These are phyloP conservation scores for Rhizophagus clarus DNA, from an alignment of 192 early-diverging fungal species.

Conservation along the genomic window DNA sequence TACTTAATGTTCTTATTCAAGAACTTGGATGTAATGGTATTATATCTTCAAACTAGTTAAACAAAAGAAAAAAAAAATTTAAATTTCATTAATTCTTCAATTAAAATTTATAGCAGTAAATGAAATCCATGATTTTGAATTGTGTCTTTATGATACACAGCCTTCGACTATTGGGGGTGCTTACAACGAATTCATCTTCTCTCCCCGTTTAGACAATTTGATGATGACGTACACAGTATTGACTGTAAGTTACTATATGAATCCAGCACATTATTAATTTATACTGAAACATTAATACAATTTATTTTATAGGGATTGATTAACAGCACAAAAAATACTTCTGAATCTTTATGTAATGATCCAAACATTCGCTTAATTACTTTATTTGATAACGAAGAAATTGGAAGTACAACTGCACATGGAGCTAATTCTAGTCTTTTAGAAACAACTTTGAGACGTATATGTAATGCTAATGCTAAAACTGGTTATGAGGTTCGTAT, in stretches of 20 bases:
- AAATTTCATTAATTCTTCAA: background rate
- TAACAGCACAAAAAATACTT: slow-evolving; percentile 44
- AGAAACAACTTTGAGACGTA: slow-evolving; percentile 68
- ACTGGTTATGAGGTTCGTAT: no score
- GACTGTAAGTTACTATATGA: slow-evolving; percentile 12
- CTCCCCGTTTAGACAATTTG: slow-evolving; percentile 93
- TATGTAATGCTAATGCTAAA: slow-evolving; percentile 32
- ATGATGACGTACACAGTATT: slow-evolving; percentile 89
- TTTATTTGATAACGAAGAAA: slow-evolving; percentile 98
- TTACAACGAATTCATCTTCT: slow-evolving; percentile 92
- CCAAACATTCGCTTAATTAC: slow-evolving; percentile 81
- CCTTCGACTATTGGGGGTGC: slow-evolving; percentile 87
- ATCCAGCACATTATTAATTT: background rate
- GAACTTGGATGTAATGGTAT: slow-evolving; percentile 64
- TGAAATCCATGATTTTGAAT: slow-evolving; percentile 90
- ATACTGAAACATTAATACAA: no score
- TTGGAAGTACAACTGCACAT: slow-evolving; percentile 89
- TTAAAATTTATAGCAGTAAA: slow-evolving; percentile 35
- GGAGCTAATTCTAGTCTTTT: slow-evolving; percentile 93
- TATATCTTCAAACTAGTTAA: background rate
- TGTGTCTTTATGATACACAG: slow-evolving; percentile 96
- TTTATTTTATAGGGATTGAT: slow-evolving; percentile 47
- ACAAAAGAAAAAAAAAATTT: background rate
- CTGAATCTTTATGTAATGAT: slow-evolving; percentile 56
- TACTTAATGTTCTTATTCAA: slow-evolving; percentile 76